Percentiles rank a stretch among this genome's conserved stretches.
These are phyloP conservation scores for Tricholoma bakamatsutake DNA, from an alignment of 768 basidiomycete species.

Conservation along the genomic window DNA sequence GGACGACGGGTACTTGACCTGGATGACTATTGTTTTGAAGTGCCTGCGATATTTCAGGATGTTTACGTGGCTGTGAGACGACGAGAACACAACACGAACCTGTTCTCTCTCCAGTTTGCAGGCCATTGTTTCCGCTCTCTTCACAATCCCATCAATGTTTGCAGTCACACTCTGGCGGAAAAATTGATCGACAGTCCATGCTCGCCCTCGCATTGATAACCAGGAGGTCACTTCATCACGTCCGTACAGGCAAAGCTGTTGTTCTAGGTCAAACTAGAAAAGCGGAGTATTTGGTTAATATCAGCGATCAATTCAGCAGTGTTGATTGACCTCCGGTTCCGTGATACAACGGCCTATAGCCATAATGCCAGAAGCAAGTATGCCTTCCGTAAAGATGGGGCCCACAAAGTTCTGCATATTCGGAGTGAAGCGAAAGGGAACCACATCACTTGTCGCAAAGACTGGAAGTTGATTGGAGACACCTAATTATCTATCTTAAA, in stretches of 20 bases:
- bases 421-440: constrained; percentile 96
- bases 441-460: constrained; percentile 76
- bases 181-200: constrained; percentile 49
- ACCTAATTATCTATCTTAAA: constrained; percentile 21
- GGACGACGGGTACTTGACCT: constrained; percentile 53
- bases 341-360: constrained; percentile 88
- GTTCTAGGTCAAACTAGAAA: constrained; percentile 81
- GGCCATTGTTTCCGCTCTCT: constrained; percentile 76
- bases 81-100: constrained; percentile 31
- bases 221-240: constrained; percentile 88
- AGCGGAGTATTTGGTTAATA: constrained; percentile 3
- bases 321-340: constrained; percentile 71
- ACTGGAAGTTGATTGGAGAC: constrained; percentile 43
- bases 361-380: constrained; percentile 82
- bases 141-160: constrained; percentile 65
- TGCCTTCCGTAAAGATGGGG: constrained; percentile 82
- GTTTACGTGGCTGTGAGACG: not conserved
- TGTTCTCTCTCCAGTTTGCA: constrained; percentile 85
- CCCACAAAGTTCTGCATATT: constrained; percentile 94
- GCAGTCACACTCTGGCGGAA: constrained; percentile 52
- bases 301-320: not conserved
- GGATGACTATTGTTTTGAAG: constrained; percentile 28
- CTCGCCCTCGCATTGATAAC: constrained; percentile 54
- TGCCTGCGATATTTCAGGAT: constrained; percentile 27
- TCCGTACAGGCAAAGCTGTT: constrained; percentile 85